These are phyloP conservation scores for Corchorus capsularis DNA, from an alignment of 345 rosid genomes.

Conservation along the genomic window DNA sequence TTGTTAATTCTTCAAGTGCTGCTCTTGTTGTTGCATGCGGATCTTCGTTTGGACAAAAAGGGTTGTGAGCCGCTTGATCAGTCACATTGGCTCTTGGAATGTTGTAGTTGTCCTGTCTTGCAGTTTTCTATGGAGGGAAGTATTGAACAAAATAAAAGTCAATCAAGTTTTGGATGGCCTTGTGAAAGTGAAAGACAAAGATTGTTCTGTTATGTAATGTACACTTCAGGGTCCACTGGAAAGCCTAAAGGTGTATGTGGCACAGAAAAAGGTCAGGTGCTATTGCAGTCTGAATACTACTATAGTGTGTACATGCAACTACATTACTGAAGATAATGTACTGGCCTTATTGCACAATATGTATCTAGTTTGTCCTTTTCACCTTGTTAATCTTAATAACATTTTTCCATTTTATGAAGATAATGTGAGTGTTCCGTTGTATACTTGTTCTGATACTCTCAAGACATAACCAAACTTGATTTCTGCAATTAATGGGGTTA, in stretches of 20 bases:
- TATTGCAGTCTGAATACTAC: constrained; percentile 3
- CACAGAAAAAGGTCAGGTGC: constrained; percentile 71
- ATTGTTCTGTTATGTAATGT: constrained; percentile 77
- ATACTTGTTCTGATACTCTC: neutral
- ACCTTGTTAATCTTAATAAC: neutral
- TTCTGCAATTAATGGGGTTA: neutral
- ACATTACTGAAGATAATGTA: neutral
- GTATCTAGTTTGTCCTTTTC: neutral
- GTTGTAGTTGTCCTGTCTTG: constrained; percentile 42
- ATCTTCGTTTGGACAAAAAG: constrained; percentile 42
- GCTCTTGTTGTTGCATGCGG: constrained; percentile 55
- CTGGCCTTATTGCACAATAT: neutral
- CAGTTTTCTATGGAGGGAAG: constrained; percentile 53
- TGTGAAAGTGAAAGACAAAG: constrained; percentile 52
- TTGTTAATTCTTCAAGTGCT: constrained; percentile 51
- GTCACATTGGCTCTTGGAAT: constrained; percentile 54
- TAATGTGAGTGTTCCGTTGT: too few species aligned
- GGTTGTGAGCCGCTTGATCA: constrained; percentile 34
- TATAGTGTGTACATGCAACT: neutral
- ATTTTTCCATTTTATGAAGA: neutral
- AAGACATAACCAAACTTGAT: neutral
- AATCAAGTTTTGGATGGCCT: constrained; percentile 45
- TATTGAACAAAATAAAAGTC: constrained; percentile 17
- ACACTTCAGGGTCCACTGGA: constrained; percentile 95
- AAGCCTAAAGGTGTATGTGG: constrained; percentile 93